Percentiles rank a stretch among this genome's conserved stretches.
phyloP scores from a whole-genome alignment of 2,329 filamentous ascomycete genomes.

The Pezicula neosporulosa region DNA sequence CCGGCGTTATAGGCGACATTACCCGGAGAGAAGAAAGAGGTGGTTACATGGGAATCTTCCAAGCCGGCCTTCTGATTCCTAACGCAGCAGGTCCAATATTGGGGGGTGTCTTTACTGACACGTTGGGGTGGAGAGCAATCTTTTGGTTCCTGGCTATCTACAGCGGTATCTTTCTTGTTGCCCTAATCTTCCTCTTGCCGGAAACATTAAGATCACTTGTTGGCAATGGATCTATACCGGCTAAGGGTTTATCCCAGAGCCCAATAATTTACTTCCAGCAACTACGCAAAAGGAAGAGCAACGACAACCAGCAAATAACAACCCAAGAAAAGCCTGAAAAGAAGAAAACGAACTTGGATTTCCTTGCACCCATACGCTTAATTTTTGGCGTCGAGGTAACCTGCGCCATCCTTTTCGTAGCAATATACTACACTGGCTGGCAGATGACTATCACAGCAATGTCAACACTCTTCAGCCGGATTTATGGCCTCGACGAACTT shows the following conservation, averaged over 20 bases:
- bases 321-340: background rate
- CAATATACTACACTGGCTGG: constrained; percentile 24
- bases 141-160: constrained; percentile 51
- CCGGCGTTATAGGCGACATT: constrained; percentile 61
- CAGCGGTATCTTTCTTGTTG: constrained; percentile 30
- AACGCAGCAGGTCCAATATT: constrained; percentile 43
- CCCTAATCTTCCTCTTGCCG: constrained; percentile 12
- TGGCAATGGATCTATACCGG: constrained; percentile 18
- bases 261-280: background rate
- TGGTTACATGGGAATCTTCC: constrained; percentile 63
- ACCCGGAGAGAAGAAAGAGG: constrained; percentile 54
- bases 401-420: constrained; percentile 20
- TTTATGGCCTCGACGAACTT: constrained; percentile 19
- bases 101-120: constrained; percentile 41
- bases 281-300: background rate
- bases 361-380: constrained; percentile 19
- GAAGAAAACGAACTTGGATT: constrained; percentile 16
- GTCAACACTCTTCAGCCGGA: constrained; percentile 19
- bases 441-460: constrained; percentile 24
- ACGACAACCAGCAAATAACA: background rate
- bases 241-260: background rate
- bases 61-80: constrained; percentile 28
- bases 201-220: constrained; percentile 21
- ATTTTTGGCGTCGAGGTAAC: constrained; percentile 20
- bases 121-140: constrained; percentile 43